These are phyloP conservation scores for Botrytis byssoidea DNA, from an alignment of 2,329 filamentous ascomycete species.

Conservation along the genomic window DNA sequence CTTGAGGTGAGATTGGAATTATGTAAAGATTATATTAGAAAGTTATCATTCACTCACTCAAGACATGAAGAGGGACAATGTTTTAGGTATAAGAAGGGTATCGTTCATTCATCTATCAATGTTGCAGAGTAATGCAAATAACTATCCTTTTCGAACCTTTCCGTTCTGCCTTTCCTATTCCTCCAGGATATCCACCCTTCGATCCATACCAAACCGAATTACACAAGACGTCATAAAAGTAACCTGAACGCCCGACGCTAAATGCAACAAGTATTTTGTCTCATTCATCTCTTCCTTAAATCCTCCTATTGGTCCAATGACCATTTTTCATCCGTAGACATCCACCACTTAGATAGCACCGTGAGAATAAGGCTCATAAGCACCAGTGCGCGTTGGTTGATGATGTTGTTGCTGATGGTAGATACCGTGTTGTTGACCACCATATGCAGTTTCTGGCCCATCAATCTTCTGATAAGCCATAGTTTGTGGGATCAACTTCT, in stretches of 20 bases:
- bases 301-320: background rate
- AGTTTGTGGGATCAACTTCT: conserved; percentile 35
- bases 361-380: conserved; percentile 65
- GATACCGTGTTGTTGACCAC: conserved; percentile 41
- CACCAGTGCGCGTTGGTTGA: conserved; percentile 44
- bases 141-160: background rate
- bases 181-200: background rate
- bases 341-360: conserved; percentile 45
- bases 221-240: conserved; percentile 6
- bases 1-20: background rate
- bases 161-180: background rate
- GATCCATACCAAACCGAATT: background rate
- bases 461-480: conserved; percentile 48
- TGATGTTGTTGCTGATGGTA: conserved; percentile 42
- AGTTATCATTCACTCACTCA: background rate
- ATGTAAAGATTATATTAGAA: background rate
- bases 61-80: background rate
- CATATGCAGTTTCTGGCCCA: conserved; percentile 39
- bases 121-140: background rate
- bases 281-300: background rate
- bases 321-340: background rate
- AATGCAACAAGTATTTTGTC: conserved; percentile 11
- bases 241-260: conserved; percentile 22
- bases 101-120: conserved; percentile 10
- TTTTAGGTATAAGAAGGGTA: background rate